Evolutionary conservation across 1,284 basidiomycete genomes (phyloP).

Genomic region (Mycena sp.): DNA sequence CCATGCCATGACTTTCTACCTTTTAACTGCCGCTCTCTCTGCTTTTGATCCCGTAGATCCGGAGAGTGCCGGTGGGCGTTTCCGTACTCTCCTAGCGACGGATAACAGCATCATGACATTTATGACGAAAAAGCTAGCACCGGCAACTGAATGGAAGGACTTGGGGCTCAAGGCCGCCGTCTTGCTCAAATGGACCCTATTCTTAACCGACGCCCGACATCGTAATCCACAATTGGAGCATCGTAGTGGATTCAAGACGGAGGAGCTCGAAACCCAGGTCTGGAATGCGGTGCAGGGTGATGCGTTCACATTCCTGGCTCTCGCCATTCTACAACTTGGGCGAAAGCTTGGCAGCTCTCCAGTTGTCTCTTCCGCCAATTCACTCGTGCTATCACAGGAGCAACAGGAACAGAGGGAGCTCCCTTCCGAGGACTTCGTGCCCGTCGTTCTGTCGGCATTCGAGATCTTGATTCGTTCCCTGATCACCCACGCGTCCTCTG

Average conservation of each 20-base stretch:
- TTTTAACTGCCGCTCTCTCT: constrained; percentile 74
- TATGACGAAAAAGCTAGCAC: constrained; percentile 67
- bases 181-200: constrained; percentile 89
- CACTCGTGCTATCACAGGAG: constrained; percentile 49
- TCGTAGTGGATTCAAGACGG: constrained; percentile 74
- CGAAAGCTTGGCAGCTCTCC: constrained; percentile 52
- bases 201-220: constrained; percentile 79
- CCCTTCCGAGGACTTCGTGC: constrained; percentile 72
- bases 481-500: constrained; percentile 84
- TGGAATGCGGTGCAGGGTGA: constrained; percentile 86
- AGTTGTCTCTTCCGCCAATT: constrained; percentile 56
- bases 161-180: constrained; percentile 80
- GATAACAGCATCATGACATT: constrained; percentile 57
- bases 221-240: constrained; percentile 74
- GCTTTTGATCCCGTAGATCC: constrained; percentile 78
- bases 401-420: constrained; percentile 68
- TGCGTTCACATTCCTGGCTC: constrained; percentile 81
- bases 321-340: constrained; percentile 62
- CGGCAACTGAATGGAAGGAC: constrained; percentile 71
- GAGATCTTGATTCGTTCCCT: constrained; percentile 79
- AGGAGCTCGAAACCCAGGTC: constrained; percentile 83
- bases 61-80: constrained; percentile 49
- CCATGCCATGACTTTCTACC: constrained; percentile 76
- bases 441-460: constrained; percentile 70
- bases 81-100: constrained; percentile 56